phyloP scores from a whole-genome alignment of 352 stramenopile genomes.

The Pilasporangium apinafurcum region DNA sequence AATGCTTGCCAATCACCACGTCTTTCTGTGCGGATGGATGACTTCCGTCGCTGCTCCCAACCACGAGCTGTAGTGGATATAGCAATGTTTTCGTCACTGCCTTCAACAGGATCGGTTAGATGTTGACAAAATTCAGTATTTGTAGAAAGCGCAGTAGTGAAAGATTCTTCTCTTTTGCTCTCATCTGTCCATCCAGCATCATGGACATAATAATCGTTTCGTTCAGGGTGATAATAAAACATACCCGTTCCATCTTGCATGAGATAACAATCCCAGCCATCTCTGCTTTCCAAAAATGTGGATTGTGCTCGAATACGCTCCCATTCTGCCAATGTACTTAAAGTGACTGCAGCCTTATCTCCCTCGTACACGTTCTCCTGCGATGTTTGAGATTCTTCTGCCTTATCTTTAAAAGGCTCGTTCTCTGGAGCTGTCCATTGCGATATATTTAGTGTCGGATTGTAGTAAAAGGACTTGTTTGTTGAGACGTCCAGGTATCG shows the following conservation, averaged over 20 bases:
- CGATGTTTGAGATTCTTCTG: background rate
- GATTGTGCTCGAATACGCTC: background rate
- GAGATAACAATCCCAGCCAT: conserved; percentile 11
- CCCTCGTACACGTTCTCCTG: too few species aligned
- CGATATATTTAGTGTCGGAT: conserved; percentile 22
- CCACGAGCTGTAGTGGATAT: too few species aligned
- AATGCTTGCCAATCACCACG: conserved; percentile 46
- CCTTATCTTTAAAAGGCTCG: background rate
- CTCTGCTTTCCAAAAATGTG: conserved; percentile 10
- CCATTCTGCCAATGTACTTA: background rate
- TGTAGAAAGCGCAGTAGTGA: too few species aligned
- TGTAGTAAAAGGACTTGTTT: conserved; percentile 56
- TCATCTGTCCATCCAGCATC: too few species aligned
- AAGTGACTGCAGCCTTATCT: too few species aligned
- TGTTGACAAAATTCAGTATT: background rate
- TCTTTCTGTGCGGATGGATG: conserved; percentile 14
- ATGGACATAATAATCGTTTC: conserved; percentile 9
- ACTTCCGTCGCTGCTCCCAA: conserved; percentile 15
- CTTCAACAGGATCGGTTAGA: background rate
- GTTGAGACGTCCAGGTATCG: conserved; percentile 37
- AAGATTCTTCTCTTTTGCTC: too few species aligned
- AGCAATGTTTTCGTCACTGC: too few species aligned
- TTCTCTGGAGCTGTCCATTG: conserved; percentile 27
- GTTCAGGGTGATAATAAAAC: conserved; percentile 11
- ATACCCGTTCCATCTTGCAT: background rate